Base-by-base conservation (phyloP, 352 stramenopile genomes). In the Blastocystis sp. region DNA sequence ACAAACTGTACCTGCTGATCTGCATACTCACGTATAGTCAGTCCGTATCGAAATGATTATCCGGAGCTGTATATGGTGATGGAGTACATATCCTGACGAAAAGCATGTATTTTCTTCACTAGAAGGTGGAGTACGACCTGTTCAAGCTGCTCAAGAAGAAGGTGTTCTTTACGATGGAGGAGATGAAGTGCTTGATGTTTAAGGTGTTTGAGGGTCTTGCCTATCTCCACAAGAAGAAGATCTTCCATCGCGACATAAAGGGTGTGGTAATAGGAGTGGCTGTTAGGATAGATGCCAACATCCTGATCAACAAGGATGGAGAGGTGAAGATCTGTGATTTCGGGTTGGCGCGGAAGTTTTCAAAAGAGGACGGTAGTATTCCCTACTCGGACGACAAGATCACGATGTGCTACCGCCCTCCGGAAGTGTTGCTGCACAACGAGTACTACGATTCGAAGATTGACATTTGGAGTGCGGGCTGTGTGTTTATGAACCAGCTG, bases 391-490 rank as follows among this genome's bases (percentile, higher is more conserved):
- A 63, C 52, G 57, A 84, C 48, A 84, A 84, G 34, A 84, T 84
- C 54, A 88, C 78, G 3, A 60, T 88, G 40, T 76, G 63, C 40
- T 88, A 88, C 76, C 78, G 78, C 19, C 64, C 64, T 77, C 78
- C 78, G 21, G 78, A 88, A 21, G 61, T 88, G 4, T 42, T 88
- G 19, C 68, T 88, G 17, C 28, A 28, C 48, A 66, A 69, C 24
- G 21, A 64, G 24, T 74, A 89, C 24, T 92, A 91, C 42, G 59
- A 45, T 28, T 89, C 89, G 21, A 66, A 89, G 62, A 80, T 97
- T 54, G 94, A 97, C 87, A 96, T 97, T 64, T 97, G 94, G 94
- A 95, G 92, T 43, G 93, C 94, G 52, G 94, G 94, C 0, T 95
- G 92, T 76, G 95, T 84, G 6, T 84, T 84, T 19, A 28, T 84